phyloP scores from a whole-genome alignment of 140 eudicot genomes.

The Erigeron philadelphicus region DNA sequence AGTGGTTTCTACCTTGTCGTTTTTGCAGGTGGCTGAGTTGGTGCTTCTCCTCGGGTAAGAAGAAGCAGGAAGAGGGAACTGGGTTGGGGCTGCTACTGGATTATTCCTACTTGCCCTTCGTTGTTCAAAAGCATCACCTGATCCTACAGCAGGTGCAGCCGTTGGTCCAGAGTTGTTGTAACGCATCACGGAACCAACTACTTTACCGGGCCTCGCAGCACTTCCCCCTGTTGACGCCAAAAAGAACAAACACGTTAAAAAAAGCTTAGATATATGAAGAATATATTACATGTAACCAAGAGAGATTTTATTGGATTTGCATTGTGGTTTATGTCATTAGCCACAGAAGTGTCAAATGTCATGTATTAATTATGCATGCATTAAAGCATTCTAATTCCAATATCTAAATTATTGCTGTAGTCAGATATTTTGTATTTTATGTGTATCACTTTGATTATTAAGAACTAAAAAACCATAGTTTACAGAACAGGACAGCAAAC shows the following conservation, averaged over 20 bases:
- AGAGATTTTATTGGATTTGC: not conserved
- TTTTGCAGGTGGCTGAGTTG: conserved; percentile 52
- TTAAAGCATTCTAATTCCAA: too few relatives aligned
- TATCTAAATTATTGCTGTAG: too few relatives aligned
- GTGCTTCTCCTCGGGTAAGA: conserved; percentile 65
- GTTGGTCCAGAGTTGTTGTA: conserved; percentile 60
- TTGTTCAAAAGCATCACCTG: conserved; percentile 63
- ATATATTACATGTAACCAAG: not conserved
- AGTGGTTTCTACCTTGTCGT: conserved; percentile 54
- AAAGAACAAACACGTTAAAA: too few relatives aligned
- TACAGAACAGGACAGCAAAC: too few relatives aligned
- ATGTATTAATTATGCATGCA: too few relatives aligned
- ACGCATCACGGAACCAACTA: conserved; percentile 61
- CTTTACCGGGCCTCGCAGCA: conserved; percentile 93
- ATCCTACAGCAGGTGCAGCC: conserved; percentile 38
- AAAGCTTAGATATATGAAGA: not conserved
- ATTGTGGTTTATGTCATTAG: not conserved
- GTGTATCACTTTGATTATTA: too few relatives aligned
- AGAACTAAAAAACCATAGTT: too few relatives aligned
- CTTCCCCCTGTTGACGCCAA: conserved; percentile 45
- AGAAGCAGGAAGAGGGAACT: conserved; percentile 58
- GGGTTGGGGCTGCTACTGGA: conserved; percentile 60
- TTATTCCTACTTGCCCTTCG: conserved; percentile 56
- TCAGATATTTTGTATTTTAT: too few relatives aligned
- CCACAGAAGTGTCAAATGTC: too few relatives aligned